Evolutionary conservation across 352 stramenopile species (phyloP).

Genomic region (Thalassiosira mediterranea): DNA sequence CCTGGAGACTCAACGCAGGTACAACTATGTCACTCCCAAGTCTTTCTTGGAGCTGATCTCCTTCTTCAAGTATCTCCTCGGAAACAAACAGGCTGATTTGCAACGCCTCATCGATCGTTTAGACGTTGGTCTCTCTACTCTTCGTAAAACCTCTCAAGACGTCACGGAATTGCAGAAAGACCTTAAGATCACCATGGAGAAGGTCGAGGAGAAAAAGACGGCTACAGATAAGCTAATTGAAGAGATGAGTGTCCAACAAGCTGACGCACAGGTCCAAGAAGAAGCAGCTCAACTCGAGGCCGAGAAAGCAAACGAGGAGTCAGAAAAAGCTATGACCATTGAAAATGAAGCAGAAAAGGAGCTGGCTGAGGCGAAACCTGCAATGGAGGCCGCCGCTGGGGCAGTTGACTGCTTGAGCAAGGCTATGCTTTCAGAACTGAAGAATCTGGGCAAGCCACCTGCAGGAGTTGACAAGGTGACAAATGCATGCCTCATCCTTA

Average conservation of each 20-base stretch:
- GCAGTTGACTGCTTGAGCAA: constrained; percentile 97
- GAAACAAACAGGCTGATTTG: constrained; percentile 93
- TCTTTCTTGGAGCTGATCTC: constrained; percentile 97
- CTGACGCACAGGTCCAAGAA: constrained; percentile 95
- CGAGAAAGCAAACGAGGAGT: constrained; percentile 92
- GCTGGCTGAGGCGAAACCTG: constrained; percentile 93
- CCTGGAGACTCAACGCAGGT: constrained; percentile 92
- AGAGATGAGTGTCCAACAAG: constrained; percentile 90
- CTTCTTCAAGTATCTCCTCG: constrained; percentile 97
- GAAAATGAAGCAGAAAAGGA: constrained; percentile 92
- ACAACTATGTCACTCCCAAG: constrained; percentile 99
- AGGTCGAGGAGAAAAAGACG: constrained; percentile 95
- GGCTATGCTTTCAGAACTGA: constrained; percentile 95
- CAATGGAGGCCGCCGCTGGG: constrained; percentile 93
- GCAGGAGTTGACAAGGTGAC: constrained; percentile 95
- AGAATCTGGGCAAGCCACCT: constrained; percentile 94
- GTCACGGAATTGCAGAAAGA: constrained; percentile 95
- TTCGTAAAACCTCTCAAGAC: constrained; percentile 95
- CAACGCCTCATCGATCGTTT: constrained; percentile 95
- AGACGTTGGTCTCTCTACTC: constrained; percentile 94
- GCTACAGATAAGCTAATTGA: constrained; percentile 93
- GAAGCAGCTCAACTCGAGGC: constrained; percentile 92
- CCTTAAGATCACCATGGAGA: constrained; percentile 94
- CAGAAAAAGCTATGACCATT: constrained; percentile 90
- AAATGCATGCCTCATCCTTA: constrained; percentile 94